Evolutionary conservation across 306 rosid species (phyloP).

Genomic region (Lathyrus oleraceus): DNA sequence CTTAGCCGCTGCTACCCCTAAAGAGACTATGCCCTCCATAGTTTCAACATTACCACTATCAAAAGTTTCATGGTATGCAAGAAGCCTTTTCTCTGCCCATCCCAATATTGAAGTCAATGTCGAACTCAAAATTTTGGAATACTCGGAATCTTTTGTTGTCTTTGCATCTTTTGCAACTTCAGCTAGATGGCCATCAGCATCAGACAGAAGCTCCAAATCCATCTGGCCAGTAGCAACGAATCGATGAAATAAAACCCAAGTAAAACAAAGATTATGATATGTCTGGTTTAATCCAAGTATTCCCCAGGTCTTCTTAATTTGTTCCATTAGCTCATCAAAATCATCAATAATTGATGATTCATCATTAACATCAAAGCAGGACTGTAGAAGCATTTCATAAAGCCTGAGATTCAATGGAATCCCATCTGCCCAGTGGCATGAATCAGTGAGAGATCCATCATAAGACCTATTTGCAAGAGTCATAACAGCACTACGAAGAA

Average conservation of each 20-base stretch:
- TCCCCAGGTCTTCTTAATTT: slow-evolving; percentile 96
- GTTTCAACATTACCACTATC: slow-evolving; percentile 72
- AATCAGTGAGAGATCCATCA: slow-evolving; percentile 73
- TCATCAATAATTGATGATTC: slow-evolving; percentile 83
- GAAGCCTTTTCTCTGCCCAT: slow-evolving; percentile 98
- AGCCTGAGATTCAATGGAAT: slow-evolving; percentile 86
- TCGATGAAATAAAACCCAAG: slow-evolving; percentile 95
- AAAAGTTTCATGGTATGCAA: slow-evolving; percentile 98
- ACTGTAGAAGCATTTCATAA: slow-evolving; percentile 80
- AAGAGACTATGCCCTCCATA: slow-evolving; percentile 90
- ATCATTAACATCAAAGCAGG: slow-evolving; percentile 79
- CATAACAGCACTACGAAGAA: slow-evolving; percentile 88
- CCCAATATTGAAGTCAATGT: slow-evolving; percentile 88
- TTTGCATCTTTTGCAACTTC: slow-evolving; percentile 97
- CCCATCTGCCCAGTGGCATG: slow-evolving; percentile 99
- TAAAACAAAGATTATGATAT: slow-evolving; percentile 86
- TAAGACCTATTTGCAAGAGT: slow-evolving; percentile 82
- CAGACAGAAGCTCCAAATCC: slow-evolving; percentile 74
- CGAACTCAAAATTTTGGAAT: slow-evolving; percentile 80
- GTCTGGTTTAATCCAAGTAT: slow-evolving; percentile 89
- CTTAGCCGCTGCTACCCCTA: slow-evolving; percentile 92
- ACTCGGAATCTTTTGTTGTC: slow-evolving; percentile 79
- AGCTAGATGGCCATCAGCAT: slow-evolving; percentile 71
- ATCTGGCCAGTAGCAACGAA: slow-evolving; percentile 89
- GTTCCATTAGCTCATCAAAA: slow-evolving; percentile 93